A percentile compares a stretch with the other conserved stretches of the same genome.
phyloP scores from a whole-genome alignment of 2,329 filamentous ascomycete species.

The Rhytidhysteron rufulum region DNA sequence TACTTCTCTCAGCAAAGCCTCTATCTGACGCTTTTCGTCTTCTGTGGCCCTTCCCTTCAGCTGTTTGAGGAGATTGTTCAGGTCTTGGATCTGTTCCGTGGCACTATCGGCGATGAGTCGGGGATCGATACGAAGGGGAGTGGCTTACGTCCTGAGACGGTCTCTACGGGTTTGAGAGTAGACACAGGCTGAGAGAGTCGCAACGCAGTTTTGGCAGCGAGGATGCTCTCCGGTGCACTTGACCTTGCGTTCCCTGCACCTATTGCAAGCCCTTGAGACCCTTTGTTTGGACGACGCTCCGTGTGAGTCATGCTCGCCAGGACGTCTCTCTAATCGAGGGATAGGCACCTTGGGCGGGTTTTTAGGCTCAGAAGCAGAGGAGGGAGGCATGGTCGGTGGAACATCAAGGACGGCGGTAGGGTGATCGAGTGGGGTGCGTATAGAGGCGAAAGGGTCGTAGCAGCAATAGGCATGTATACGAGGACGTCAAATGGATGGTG shows the following conservation, averaged over 20 bases:
- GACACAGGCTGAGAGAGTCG: slow-evolving; percentile 22
- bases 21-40: no score
- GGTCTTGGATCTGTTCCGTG: slow-evolving; percentile 23
- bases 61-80: slow-evolving; percentile 7
- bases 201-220: slow-evolving; percentile 29
- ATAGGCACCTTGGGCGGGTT: slow-evolving; percentile 1
- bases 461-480: no score
- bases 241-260: slow-evolving; percentile 34
- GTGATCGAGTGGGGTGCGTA: no score
- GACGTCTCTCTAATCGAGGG: neutral
- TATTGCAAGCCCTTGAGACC: slow-evolving; percentile 28
- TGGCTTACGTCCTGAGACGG: slow-evolving; percentile 28
- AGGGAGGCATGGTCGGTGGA: neutral
- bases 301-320: neutral
- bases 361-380: neutral
- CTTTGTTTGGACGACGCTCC: slow-evolving; percentile 15
- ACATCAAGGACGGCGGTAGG: no score
- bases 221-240: slow-evolving; percentile 35
- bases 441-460: no score
- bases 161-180: slow-evolving; percentile 35
- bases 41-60: neutral
- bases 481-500: no score
- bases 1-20: no score
- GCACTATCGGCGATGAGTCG: slow-evolving; percentile 16
- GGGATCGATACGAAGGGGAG: neutral